These are phyloP conservation scores for Stropharia rugosoannulata DNA, from an alignment of 768 basidiomycete species.

Conservation along the genomic window DNA sequence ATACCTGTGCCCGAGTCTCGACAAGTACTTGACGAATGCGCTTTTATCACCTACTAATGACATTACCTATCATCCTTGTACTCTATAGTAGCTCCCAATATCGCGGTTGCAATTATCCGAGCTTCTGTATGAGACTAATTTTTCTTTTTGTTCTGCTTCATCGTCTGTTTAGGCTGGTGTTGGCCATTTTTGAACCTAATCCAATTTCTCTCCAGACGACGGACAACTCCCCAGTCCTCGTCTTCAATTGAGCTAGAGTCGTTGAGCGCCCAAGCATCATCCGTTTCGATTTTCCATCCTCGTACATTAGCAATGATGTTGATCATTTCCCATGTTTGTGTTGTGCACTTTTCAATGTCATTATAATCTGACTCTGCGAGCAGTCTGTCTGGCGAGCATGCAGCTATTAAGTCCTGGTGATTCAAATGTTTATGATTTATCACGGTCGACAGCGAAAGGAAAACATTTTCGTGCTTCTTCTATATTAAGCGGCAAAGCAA, in stretches of 20 bases:
- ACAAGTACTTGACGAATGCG: neutral
- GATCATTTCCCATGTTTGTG: conserved; percentile 78
- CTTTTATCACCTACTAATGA: neutral
- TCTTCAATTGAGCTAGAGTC: conserved; percentile 29
- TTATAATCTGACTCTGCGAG: conserved; percentile 88
- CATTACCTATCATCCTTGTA: neutral
- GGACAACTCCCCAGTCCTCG: conserved; percentile 61
- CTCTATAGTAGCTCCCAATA: neutral
- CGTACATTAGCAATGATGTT: conserved; percentile 69
- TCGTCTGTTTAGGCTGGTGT: conserved; percentile 29
- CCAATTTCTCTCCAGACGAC: conserved; percentile 74
- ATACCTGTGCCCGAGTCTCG: neutral
- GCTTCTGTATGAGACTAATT: conserved; percentile 11
- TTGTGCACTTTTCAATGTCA: conserved; percentile 54
- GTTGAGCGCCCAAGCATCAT: conserved; percentile 40
- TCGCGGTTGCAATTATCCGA: conserved; percentile 7
- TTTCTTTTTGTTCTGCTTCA: conserved; percentile 13
- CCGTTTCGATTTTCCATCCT: conserved; percentile 72
- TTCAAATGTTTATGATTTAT: conserved; percentile 76
- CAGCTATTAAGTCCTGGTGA: conserved; percentile 61
- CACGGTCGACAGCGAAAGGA: conserved; percentile 83
- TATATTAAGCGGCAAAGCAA: conserved; percentile 24
- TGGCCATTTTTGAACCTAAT: conserved; percentile 50
- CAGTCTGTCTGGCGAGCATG: conserved; percentile 64
- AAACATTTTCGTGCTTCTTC: conserved; percentile 75